phyloP scores from a whole-genome alignment of 2,329 filamentous ascomycete genomes.

The Knufia petricola region DNA sequence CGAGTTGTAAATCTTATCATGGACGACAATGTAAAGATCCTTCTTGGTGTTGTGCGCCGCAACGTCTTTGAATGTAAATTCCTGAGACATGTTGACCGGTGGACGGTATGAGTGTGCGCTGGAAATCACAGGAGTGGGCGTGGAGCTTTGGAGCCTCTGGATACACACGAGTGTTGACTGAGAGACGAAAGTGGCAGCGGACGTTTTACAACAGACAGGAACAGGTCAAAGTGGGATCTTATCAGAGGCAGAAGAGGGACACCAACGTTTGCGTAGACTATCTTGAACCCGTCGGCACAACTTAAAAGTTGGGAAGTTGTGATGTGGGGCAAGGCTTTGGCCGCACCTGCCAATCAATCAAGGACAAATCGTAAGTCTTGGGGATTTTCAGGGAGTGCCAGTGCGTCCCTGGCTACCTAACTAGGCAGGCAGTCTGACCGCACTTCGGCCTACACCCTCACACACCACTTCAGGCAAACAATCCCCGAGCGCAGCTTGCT shows the following conservation, averaged over 20 bases:
- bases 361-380: background rate
- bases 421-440: background rate
- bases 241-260: background rate
- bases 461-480: no score
- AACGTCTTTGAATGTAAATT: constrained; percentile 71
- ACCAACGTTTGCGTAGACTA: background rate
- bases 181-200: no score
- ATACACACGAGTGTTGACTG: no score
- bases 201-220: no score
- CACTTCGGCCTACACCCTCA: background rate
- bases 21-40: constrained; percentile 82
- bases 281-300: background rate
- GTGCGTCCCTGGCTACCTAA: no score
- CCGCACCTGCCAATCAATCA: background rate
- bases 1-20: constrained; percentile 93
- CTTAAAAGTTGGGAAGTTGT: background rate
- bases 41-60: constrained; percentile 81
- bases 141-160: no score
- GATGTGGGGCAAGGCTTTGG: background rate
- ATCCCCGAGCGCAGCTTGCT: background rate
- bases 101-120: constrained; percentile 11
- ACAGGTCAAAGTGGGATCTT: no score
- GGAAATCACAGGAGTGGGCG: background rate
- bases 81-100: constrained; percentile 39
- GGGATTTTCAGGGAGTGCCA: constrained; percentile 4